Conservation (phyloP, 805 yeast genomes). For the Dipodascopsis uninucleata region DNA sequence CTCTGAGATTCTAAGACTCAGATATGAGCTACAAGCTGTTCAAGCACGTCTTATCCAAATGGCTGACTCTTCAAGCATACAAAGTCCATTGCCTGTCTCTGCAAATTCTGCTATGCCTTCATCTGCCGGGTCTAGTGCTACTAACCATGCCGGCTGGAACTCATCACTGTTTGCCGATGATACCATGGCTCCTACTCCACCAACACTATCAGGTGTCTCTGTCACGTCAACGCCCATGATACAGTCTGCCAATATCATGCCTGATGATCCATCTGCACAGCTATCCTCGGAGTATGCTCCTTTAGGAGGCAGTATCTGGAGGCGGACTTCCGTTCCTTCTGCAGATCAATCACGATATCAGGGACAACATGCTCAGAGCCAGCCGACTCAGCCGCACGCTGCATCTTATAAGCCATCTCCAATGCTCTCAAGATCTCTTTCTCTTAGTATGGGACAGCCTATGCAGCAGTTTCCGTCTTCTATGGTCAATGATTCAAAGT, state of each 20-base stretch:
- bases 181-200: conserved; percentile 1
- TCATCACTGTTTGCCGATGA: conserved; percentile 3
- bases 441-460: conserved; percentile 1
- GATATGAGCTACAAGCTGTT: conserved; percentile 13
- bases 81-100: conserved; percentile 4
- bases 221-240: background rate
- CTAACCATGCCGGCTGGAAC: background rate
- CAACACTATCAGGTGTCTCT: background rate
- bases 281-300: conserved; percentile 19
- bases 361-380: conserved; percentile 1
- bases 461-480: conserved; percentile 1
- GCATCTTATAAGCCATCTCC: conserved; percentile 2
- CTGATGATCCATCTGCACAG: background rate
- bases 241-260: background rate
- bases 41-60: conserved; percentile 10
- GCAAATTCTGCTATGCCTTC: conserved; percentile 1
- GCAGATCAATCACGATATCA: background rate
- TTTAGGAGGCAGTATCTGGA: conserved; percentile 20
- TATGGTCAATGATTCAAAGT: background rate
- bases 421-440: conserved; percentile 1
- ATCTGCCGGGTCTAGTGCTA: conserved; percentile 2
- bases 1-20: conserved; percentile 1
- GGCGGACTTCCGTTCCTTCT: conserved; percentile 6
- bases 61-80: background rate
- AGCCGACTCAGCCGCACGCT: background rate